Evolutionary conservation across 2,329 filamentous ascomycete species (phyloP), one percentile per base, ranked within the genome.

Genomic region (Colletotrichum coccodes): DNA sequence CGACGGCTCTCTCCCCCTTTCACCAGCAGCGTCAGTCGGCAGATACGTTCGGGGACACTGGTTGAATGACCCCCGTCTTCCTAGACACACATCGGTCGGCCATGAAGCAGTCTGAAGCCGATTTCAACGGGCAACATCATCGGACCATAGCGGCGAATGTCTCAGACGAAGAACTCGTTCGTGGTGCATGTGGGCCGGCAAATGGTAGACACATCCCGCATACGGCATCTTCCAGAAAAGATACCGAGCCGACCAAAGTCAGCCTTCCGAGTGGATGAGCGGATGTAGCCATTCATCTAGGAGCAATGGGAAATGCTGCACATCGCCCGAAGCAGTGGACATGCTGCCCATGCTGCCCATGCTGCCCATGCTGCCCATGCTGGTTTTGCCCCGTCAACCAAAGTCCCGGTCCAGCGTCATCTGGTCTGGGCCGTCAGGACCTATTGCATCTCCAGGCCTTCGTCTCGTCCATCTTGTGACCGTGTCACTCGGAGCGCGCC

Each of bases 301-400:
- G 30, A 58, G 60, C 32, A 49, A 54, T 52, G 26, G 47, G 65
- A 59, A 21, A 47, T 49, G 36, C 60, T 42, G 26, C 46, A 49
- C 44, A 57, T 46, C 52, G 60, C 42, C 36, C 50, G 36, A 67
- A 50, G 61, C 26, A 32, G 54, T 46, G n/a, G 42, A 8, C 56
- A 36, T 26, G 14, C 12, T 28, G n/a, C 42, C 40, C 4, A 36
- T 18, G 40, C 28, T 26, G 26, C n/a, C n/a, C n/a, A n/a, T n/a
- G n/a, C n/a, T n/a, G n/a, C n/a, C n/a, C 56, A 36, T 26, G 14
- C 12, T 28, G n/a, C 42, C 40, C 4, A 36, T 18, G 40, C 28
- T 26, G 26, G n/a, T n/a, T n/a, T n/a, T n/a, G 40, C 47, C 47
- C 47, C 47, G 26, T 52, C n/a, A 12, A 30, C 50, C 32, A 54